phyloP scores from a whole-genome alignment of 345 rosid genomes.

The Salix exigua region DNA sequence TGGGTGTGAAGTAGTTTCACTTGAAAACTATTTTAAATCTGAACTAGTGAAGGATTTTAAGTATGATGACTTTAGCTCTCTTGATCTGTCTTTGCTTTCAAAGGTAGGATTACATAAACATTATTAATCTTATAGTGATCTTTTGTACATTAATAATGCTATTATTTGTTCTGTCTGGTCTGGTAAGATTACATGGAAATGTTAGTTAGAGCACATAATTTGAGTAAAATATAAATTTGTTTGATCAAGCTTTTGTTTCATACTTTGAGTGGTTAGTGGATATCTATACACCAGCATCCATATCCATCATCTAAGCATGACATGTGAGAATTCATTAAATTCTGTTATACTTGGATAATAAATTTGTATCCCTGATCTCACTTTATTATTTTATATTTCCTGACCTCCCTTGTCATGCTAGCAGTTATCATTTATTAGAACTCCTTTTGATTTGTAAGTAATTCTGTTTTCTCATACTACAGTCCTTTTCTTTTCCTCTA shows the following conservation, averaged over 20 bases:
- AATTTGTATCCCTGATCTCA: background rate
- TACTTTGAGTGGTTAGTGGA: background rate
- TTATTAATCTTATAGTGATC: background rate
- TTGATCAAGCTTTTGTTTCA: background rate
- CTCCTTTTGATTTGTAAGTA: background rate
- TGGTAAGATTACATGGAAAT: background rate
- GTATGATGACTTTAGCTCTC: constrained; percentile 86
- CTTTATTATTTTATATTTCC: background rate
- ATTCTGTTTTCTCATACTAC: background rate
- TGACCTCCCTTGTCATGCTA: background rate
- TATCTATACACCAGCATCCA: background rate
- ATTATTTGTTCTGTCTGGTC: background rate
- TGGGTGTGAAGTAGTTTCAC: constrained; percentile 99
- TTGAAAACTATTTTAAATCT: constrained; percentile 85
- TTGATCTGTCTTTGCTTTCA: constrained; percentile 80
- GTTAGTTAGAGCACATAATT: background rate
- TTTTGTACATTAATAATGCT: background rate
- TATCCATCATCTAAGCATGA: background rate
- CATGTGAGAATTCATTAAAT: too few relatives aligned
- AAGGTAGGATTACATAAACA: constrained; percentile 49
- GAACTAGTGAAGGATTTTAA: constrained; percentile 85
- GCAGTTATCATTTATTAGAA: background rate
- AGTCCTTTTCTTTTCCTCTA: background rate
- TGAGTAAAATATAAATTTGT: background rate
- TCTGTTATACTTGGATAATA: background rate